Evolutionary conservation across 2,329 filamentous ascomycete genomes (phyloP), one percentile per base, ranked within the genome.

Genomic region (Aspergillus fumigatiaffinis): DNA sequence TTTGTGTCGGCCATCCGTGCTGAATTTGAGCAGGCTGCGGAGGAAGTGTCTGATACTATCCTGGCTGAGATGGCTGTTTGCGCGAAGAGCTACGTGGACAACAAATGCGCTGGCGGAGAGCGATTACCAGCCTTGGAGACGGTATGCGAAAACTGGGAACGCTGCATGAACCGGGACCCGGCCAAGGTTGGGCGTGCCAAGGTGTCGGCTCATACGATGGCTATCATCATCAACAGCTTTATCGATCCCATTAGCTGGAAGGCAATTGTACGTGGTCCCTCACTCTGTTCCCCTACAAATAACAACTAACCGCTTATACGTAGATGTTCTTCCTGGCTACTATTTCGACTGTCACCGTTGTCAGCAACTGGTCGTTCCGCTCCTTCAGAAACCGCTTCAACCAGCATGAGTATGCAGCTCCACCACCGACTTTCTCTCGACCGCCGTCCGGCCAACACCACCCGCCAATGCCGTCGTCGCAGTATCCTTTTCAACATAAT

Each of bases 141-240:
- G 0, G 78, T 88, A 3, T 99, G 94, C 72, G 83, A 86, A 35
- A 84, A 87, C 60, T 97, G 93, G 93, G 86, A 88, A 62, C 80
- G 85, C 32, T 97, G 94, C 75, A 96, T 96, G 91, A 86, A 87
- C 63, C 85, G 88, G 63, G 90, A 97, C 68, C 87, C 92, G 0
- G 82, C 87, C 48, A 85, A 86, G 55, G 86, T 96, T 55, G 92
- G 90, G 63, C 82, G 88, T 41, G 88, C 93, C 46, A 88, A 87
- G 67, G 86, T 96, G 42, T 91, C 89, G 20, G 92, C 91, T 4
- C 88, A 90, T 68, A 94, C 92, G 26, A 89, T 97, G 70, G 93
- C 93, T 0, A 86, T 91, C 69, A 96, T 99, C 44, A 88, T 97
- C 74, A 97, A 97, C 71, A 88, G 89, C 67, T 97, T 97, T 72